Evolutionary conservation across 2,329 filamentous ascomycete species (phyloP), one percentile per base, ranked within the genome.

Genomic region (Penicillium frequentans): DNA sequence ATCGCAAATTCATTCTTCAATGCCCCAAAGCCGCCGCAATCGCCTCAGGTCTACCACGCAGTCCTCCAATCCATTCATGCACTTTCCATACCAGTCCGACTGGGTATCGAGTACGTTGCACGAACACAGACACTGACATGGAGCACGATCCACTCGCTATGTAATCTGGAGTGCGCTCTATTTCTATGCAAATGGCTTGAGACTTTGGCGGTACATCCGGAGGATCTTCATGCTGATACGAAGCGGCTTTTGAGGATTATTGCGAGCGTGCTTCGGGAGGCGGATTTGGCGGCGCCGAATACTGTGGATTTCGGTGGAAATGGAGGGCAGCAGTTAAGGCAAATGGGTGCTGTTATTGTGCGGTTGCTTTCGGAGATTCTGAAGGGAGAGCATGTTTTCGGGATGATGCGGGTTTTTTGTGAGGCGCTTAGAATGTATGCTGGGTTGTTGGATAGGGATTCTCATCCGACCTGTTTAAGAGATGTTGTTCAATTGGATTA

Each of bases 181-280:
- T 48, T 78, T 5, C 64, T 77, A 4, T 70, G 64, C n/a, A 67
- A 73, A 19, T 79, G 76, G 77, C 64, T 57, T 29, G 50, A 24
- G 52, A 39, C 3, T 19, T 55, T 31, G 16, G 49, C 49, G 6
- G 21, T 14, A 2, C n/a, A 43, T 16, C 35, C 37, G 14, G 13
- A 14, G 1, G 24, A 44, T 43, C 35, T 52, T 13, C 49, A 52
- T 33, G 21, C 23, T n/a, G 49, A 44, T 21, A 44, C 35, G 37
- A 24, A 31, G 31, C 37, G 49, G 19, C 37, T 52, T 14, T 31
- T 52, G 24, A 42, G 49, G 13, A 52, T 52, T 33, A 52, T 52
- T 23, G 24, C 21, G 13, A 52, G 33, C 16, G 49, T 52, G 8
- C 23, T 52, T 5, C 35, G 35, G 23, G 49, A 52, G 19, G 49